A percentile compares a stretch with the other conserved stretches of the same genome.
Evolutionary conservation across 306 rosid species (phyloP).

Genomic region (Fragaria vesca): DNA sequence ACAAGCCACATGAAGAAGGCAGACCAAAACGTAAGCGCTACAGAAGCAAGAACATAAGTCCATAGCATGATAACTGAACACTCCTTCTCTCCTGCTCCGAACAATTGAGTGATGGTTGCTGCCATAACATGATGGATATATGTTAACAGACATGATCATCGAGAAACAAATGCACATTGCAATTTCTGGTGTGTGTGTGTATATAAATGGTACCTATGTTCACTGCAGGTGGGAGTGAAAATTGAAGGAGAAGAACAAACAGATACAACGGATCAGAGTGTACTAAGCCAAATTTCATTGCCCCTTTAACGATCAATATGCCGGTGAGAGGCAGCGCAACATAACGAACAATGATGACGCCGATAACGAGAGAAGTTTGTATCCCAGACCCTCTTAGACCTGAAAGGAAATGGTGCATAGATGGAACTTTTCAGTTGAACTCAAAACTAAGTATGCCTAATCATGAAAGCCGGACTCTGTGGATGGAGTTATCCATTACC

Average conservation of each 20-base stretch:
- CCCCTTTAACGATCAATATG: slow-evolving; percentile 50
- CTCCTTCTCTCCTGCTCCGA: slow-evolving; percentile 73
- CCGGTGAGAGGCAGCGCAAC: slow-evolving; percentile 60
- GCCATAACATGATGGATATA: neutral
- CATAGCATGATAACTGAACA: slow-evolving; percentile 72
- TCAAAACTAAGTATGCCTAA: neutral
- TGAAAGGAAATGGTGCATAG: slow-evolving; percentile 18
- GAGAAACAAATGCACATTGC: neutral
- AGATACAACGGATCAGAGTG: slow-evolving; percentile 64
- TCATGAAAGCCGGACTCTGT: neutral
- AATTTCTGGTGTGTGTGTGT: neutral
- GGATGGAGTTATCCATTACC: slow-evolving; percentile 29
- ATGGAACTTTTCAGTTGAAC: neutral
- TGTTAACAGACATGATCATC: neutral
- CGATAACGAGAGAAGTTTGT: slow-evolving; percentile 38
- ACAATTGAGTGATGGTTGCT: slow-evolving; percentile 72
- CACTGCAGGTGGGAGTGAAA: slow-evolving; percentile 86
- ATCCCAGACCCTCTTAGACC: slow-evolving; percentile 59
- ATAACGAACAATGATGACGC: slow-evolving; percentile 57
- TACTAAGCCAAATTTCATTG: slow-evolving; percentile 52
- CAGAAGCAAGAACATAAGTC: slow-evolving; percentile 62
- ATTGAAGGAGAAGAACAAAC: slow-evolving; percentile 81
- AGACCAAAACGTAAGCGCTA: slow-evolving; percentile 79
- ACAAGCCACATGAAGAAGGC: slow-evolving; percentile 73
- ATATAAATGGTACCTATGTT: slow-evolving; percentile 38